Base-by-base conservation (phyloP, 2,329 filamentous ascomycete species). In the Xylariaceae sp. region DNA sequence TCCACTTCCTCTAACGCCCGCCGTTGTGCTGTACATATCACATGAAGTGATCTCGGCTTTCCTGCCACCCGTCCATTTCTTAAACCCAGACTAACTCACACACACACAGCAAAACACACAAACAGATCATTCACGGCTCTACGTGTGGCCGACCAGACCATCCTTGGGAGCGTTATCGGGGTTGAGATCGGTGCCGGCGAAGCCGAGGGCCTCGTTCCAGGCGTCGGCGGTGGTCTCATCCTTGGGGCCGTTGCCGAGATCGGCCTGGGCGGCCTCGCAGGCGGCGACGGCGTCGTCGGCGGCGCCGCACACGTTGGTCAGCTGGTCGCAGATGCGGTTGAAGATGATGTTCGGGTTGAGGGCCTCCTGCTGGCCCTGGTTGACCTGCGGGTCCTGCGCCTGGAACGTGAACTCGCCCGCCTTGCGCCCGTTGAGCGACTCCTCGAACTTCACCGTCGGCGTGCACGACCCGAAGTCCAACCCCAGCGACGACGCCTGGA, bases 311-410 rank as follows among this genome's bases (percentile, higher is more conserved):
- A 86, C 84, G 73, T 88, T 89, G 68, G 73, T 80, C 56, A 89
- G 79, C 75, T 89, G 85, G 72, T 89, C 86, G 73, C 84, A 86
- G 71, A 89, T 85, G 59, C 85, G 82, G 79, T 88, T 89, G 70
- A 85, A 88, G 77, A 89, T 89, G 77, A 89, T 89, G 76, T 84
- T 83, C 54, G 86, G 86, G 81, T 89, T 89, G 44, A 89, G 77
- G 7, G 86, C 86, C 69, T 89, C 87, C 65, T 85, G 74, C 73
- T 89, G 86, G 49, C 82, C 82, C 67, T 84, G 75, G 61, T 83
- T 81, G 55, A 88, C 81, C 18, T 82, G 73, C 7, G 83, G 75
- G 69, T 89, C 87, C 46, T 81, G 81, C 49, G 88, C 81, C 71
- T 87, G 84, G 81, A 89, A 90, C 48, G 87, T 88, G 73, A 81